Conservation (phyloP, 176 grass and related monocot genomes). For the Phoenix dactylifera region DNA sequence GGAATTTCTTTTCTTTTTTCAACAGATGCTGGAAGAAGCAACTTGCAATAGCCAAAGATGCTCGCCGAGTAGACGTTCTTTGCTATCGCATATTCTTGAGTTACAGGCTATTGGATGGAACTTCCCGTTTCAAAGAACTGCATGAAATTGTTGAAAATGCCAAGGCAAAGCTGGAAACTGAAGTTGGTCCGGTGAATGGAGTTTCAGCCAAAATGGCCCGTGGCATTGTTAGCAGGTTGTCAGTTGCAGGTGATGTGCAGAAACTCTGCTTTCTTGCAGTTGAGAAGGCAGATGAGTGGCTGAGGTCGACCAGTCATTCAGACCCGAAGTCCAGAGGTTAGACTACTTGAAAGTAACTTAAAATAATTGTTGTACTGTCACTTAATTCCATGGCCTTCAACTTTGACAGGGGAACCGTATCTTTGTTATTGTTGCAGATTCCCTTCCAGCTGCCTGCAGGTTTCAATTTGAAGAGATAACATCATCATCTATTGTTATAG, state of each 20-base stretch:
- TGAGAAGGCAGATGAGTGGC: constrained; percentile 66
- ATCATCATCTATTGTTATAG: constrained; percentile 61
- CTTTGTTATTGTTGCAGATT: constrained; percentile 39
- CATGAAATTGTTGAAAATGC: constrained; percentile 73
- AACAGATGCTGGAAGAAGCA: constrained; percentile 95
- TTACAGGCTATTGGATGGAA: constrained; percentile 66
- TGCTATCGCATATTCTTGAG: constrained; percentile 87
- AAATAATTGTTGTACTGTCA: no score
- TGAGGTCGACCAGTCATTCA: constrained; percentile 35
- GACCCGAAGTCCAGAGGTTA: constrained; percentile 55
- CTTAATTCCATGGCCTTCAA: background rate
- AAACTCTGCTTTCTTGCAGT: constrained; percentile 76
- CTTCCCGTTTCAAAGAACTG: constrained; percentile 61
- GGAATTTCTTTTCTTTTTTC: constrained; percentile 24
- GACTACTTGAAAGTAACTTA: constrained; percentile 7
- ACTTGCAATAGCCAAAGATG: constrained; percentile 75
- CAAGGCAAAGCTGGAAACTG: constrained; percentile 79
- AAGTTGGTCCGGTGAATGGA: constrained; percentile 87
- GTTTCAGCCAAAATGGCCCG: constrained; percentile 88
- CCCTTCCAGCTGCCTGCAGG: constrained; percentile 76
- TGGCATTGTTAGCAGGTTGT: constrained; percentile 91
- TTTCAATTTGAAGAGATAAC: constrained; percentile 78
- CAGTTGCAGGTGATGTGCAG: constrained; percentile 64
- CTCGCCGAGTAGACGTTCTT: constrained; percentile 83
- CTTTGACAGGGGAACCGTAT: background rate